A percentile compares a stretch with the other conserved stretches of the same genome.
These are phyloP conservation scores for Ceratocystis cacaofunesta DNA, from an alignment of 2,329 filamentous ascomycete species.

Conservation along the genomic window DNA sequence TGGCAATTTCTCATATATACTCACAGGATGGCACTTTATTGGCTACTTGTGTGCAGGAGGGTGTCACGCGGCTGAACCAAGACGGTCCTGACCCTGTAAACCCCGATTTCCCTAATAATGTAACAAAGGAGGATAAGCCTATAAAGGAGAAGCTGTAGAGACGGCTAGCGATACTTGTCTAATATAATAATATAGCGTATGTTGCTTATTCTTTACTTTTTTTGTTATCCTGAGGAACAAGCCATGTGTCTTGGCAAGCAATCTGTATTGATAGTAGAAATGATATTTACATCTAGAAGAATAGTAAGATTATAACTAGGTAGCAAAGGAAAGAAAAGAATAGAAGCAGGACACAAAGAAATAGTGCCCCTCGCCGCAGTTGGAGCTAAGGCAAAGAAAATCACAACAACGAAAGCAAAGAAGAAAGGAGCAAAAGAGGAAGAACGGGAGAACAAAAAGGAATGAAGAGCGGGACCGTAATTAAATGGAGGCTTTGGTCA, in stretches of 20 bases:
- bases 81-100: conserved; percentile 14
- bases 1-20: conserved; percentile 64
- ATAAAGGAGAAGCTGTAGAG: conserved; percentile 10
- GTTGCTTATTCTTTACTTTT: no score
- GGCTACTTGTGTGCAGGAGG: conserved; percentile 71
- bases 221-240: no score
- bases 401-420: background rate
- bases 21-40: conserved; percentile 54
- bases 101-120: conserved; percentile 20
- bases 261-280: background rate
- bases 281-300: background rate
- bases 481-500: background rate
- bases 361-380: background rate
- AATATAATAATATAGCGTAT: background rate
- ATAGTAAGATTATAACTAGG: background rate
- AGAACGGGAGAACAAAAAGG: background rate
- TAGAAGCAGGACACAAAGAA: background rate
- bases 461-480: background rate
- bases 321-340: background rate
- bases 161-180: background rate
- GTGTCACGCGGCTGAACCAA: conserved; percentile 13
- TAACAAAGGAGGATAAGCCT: background rate
- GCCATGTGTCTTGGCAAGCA: no score
- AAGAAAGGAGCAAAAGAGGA: background rate
- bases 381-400: background rate